Evolutionary conservation across 495 filamentous ascomycete species (phyloP), one percentile per base, ranked within the genome.

Genomic region (Podospora fimiseda): DNA sequence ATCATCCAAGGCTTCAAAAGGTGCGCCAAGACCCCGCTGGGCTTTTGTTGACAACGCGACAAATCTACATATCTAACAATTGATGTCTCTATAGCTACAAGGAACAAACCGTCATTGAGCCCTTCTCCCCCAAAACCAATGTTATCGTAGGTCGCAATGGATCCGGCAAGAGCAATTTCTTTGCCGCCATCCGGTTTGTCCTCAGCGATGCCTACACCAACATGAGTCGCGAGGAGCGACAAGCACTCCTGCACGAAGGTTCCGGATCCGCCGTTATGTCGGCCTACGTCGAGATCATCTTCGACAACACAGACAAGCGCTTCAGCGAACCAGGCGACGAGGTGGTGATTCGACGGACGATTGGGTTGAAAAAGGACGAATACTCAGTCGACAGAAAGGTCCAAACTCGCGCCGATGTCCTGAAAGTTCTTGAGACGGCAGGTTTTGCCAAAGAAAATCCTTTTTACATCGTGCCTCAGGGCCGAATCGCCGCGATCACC

Each of bases 1-100:
- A 99, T 96, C 71, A 97, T 99, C 64, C 93, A 99, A 64, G 93
- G 93, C 80, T 99, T 99, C 75, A 97, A 97, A 75, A 96, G 92
- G 92, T 96, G 70, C 51, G 74, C 43, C 48, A 49, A 49, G 52
- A 39, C 51, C 44, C 39, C 8, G 13, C 30, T 22, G 39, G n/a
- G 3, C 22, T 14, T 27, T 30, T 22, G n/a, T n/a, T n/a, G n/a
- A n/a, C n/a, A n/a, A 37, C 27, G 36, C 8, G 43, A 19, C 40
- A 9, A 24, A 19, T 13, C 24, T 24, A 19, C 14, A 11, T 41
- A 33, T 5, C 27, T 41, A 18, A 41, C 16, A 18, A 7, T 41
- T 15, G 21, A 6, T 15, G 16, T 43, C 5, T 15, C 33, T 20
- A 48, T 58, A 97, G 92, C 79, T 99, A 99, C 80, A 97, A 97